Percentiles rank a stretch among this genome's conserved stretches.
Conservation (phyloP, 192 early-diverging fungal species). For the Backusella liffmaniae region DNA sequence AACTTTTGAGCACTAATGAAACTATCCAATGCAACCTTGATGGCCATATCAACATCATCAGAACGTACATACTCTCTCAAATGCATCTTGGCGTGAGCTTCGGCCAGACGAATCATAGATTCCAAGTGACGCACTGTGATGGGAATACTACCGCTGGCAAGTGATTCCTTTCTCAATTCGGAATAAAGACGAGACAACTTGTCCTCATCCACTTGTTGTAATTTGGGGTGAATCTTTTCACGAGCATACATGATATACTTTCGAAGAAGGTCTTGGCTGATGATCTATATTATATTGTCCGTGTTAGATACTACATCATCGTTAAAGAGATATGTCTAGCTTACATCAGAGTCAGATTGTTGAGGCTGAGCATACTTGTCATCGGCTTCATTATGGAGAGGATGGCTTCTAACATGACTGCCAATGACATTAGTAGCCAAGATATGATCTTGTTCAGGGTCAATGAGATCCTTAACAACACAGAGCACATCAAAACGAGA, state of each 20-base stretch:
- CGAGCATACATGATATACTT: constrained; percentile 90
- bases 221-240: constrained; percentile 72
- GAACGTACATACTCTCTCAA: constrained; percentile 86
- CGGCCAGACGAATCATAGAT: constrained; percentile 82
- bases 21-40: constrained; percentile 81
- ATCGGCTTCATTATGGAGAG: constrained; percentile 47
- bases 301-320: neutral
- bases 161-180: constrained; percentile 88
- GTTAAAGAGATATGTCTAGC: neutral
- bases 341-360: constrained; percentile 59
- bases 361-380: constrained; percentile 33
- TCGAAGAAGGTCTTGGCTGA: constrained; percentile 77
- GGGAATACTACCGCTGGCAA: constrained; percentile 68
- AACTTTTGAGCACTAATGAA: constrained; percentile 95
- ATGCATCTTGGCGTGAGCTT: constrained; percentile 95
- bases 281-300: constrained; percentile 49
- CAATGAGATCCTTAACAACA: constrained; percentile 91
- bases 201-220: constrained; percentile 85
- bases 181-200: constrained; percentile 89
- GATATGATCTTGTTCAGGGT: constrained; percentile 87
- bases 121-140: constrained; percentile 90
- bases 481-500: constrained; percentile 98
- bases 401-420: constrained; percentile 91
- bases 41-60: constrained; percentile 93
- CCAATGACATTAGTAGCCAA: constrained; percentile 93